Base-by-base conservation (phyloP, 192 early-diverging fungal species). In the Backusella parvicylindrica region DNA sequence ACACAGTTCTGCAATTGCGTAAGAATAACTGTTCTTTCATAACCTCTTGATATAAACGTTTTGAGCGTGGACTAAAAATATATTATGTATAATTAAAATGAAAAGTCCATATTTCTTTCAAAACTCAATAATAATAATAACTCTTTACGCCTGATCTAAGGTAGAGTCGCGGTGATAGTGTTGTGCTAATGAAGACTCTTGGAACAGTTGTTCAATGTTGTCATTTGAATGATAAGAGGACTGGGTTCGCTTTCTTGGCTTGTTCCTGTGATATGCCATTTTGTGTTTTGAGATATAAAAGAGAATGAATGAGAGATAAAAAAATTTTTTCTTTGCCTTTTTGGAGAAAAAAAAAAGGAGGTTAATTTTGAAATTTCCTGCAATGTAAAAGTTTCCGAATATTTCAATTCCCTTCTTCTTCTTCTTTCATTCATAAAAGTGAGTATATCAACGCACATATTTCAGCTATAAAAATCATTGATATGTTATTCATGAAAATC, bases 381-480 rank as follows among this genome's bases (percentile, higher is more conserved):
- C 18, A 53, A 18, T 18, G 6, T 18, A 66, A 66, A 66, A 66
- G 64, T 66, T 66, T 66, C 64, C 64, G 64, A 66, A 23, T 41
- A 60, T 60, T 50, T 60, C 53, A 60, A 37, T 37, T 60, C 12
- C 16, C 15, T 68, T 41, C 12, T 21, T 47, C 26, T 31, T 47
- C 40, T 69, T 23, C 13, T 26, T 69, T 23, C 9, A 26, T 13
- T 9, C 9, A 60, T 28, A 15, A 28, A 56, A 31, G 43, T 47
- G 43, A n/a, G 18, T 47, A 47, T 47, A 47, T n/a, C 6, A 47
- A 47, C 18, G 18, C 2, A 23, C 37, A 69, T n/a, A 69, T 38
- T 23, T 43, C 26, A 40, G 2, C 32, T 36, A 18, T 36, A 18
- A 36, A 16, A 66, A 18, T 36, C 3, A 67, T 8, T 31, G 18